phyloP scores from a whole-genome alignment of 2,329 filamentous ascomycete species.

The Malbranchea cinnamomea region DNA sequence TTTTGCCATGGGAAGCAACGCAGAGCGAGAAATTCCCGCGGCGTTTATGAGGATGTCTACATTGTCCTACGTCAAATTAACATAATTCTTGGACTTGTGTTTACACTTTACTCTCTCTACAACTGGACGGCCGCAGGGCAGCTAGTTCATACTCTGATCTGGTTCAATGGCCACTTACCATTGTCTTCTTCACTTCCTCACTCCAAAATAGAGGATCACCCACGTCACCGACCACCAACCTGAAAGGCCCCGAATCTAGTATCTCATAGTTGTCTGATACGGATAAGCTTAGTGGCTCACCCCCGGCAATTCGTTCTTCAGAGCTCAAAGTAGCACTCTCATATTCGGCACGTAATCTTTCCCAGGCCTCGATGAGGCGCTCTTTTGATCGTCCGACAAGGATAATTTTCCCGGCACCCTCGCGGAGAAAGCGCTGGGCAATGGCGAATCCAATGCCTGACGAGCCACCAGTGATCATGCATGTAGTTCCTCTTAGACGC shows the following conservation, averaged over 20 bases:
- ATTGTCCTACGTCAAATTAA: slow-evolving; percentile 14
- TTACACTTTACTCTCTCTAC: too few species aligned
- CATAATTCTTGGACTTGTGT: too few species aligned
- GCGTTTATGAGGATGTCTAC: slow-evolving; percentile 60
- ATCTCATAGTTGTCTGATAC: slow-evolving; percentile 4
- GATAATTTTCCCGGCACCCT: slow-evolving; percentile 43
- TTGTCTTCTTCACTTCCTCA: slow-evolving; percentile 22
- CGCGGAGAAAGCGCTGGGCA: slow-evolving; percentile 47
- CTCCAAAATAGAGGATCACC: slow-evolving; percentile 14
- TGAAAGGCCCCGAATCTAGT: slow-evolving; percentile 3
- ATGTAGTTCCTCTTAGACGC: slow-evolving; percentile 22
- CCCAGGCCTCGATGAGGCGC: slow-evolving; percentile 31
- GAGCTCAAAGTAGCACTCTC: too few species aligned
- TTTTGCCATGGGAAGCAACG: slow-evolving; percentile 43
- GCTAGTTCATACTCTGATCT: slow-evolving; percentile 5
- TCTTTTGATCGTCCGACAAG: slow-evolving; percentile 44
- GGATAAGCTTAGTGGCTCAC: too few species aligned
- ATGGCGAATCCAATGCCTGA: slow-evolving; percentile 57
- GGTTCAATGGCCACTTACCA: slow-evolving; percentile 21
- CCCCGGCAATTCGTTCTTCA: too few species aligned
- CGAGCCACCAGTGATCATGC: slow-evolving; percentile 53
- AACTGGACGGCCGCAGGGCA: slow-evolving; percentile 2
- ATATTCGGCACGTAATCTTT: too few species aligned
- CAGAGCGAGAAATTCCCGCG: slow-evolving; percentile 55
- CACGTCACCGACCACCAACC: slow-evolving; percentile 23